phyloP scores from a whole-genome alignment of 2,329 filamentous ascomycete genomes.

The Fusarium scirpi region DNA sequence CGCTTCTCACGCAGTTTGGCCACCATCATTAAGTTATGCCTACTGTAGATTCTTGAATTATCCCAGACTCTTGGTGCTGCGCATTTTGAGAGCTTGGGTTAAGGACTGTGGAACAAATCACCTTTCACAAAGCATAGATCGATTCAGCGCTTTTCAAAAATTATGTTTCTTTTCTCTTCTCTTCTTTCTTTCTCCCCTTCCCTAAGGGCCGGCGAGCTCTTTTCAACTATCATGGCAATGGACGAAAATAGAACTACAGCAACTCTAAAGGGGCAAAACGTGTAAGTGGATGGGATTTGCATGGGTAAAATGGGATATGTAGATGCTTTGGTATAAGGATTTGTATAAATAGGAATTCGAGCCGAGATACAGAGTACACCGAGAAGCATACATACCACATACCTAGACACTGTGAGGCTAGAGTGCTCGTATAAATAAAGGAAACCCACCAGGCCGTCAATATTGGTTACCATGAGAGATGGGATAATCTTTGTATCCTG shows the following conservation, averaged over 20 bases:
- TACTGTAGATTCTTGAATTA: constrained; percentile 3
- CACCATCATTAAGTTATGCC: constrained; percentile 70
- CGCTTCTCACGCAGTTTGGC: constrained; percentile 81
- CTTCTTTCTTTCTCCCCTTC: background rate
- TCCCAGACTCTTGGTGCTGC: constrained; percentile 18
- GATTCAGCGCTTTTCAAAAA: constrained; percentile 31
- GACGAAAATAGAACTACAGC: constrained; percentile 33
- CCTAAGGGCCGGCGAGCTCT: constrained; percentile 42
- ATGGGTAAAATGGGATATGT: constrained; percentile 23
- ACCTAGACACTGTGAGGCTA: background rate
- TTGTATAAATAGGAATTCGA: constrained; percentile 23
- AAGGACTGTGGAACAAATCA: constrained; percentile 9
- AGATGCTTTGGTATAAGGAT: constrained; percentile 22
- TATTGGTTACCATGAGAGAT: background rate
- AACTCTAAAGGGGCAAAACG: constrained; percentile 10
- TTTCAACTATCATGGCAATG: constrained; percentile 24
- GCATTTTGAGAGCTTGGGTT: constrained; percentile 14
- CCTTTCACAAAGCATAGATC: constrained; percentile 25
- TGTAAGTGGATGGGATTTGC: constrained; percentile 13
- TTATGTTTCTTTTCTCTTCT: constrained; percentile 7
- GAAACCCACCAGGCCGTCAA: background rate
- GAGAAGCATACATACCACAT: background rate
- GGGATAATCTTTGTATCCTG: background rate
- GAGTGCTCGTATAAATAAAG: background rate
- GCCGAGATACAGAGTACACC: background rate